These are phyloP conservation scores for Populus trichocarpa DNA, from an alignment of 441 rosid genomes.

Conservation along the genomic window DNA sequence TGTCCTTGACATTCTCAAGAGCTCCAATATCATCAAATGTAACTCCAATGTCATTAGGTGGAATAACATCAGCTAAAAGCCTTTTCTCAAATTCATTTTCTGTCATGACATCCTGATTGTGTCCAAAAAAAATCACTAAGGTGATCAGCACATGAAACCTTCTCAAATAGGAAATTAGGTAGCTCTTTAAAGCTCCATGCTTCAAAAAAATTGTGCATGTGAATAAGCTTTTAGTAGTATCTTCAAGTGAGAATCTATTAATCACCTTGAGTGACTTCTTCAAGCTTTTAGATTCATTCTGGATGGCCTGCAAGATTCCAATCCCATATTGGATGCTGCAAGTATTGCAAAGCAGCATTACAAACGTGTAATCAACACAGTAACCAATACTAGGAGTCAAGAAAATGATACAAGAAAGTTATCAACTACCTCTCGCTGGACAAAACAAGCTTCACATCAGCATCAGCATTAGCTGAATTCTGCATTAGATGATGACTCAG, in stretches of 20 bases:
- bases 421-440: conserved; percentile 68
- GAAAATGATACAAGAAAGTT: conserved; percentile 21
- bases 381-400: conserved; percentile 19
- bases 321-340: conserved; percentile 80
- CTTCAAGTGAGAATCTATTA: neutral
- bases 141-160: conserved; percentile 1
- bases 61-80: conserved; percentile 88
- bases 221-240: neutral
- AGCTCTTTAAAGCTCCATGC: too few relatives aligned
- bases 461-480: conserved; percentile 43
- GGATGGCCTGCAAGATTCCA: conserved; percentile 61
- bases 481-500: conserved; percentile 73
- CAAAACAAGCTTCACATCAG: conserved; percentile 53
- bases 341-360: conserved; percentile 34
- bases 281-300: conserved; percentile 72
- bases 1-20: conserved; percentile 90
- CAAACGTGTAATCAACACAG: conserved; percentile 18
- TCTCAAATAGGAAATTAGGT: neutral
- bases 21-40: conserved; percentile 93
- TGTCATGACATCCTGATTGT: conserved; percentile 76
- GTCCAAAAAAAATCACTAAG: conserved; percentile 16
- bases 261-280: conserved; percentile 86
- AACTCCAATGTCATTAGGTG: conserved; percentile 87
- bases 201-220: neutral
- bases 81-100: conserved; percentile 96